A percentile compares a stretch with the other conserved stretches of the same genome.
Evolutionary conservation across 352 stramenopile genomes (phyloP).

Genomic region (Blastocystis sp.): DNA sequence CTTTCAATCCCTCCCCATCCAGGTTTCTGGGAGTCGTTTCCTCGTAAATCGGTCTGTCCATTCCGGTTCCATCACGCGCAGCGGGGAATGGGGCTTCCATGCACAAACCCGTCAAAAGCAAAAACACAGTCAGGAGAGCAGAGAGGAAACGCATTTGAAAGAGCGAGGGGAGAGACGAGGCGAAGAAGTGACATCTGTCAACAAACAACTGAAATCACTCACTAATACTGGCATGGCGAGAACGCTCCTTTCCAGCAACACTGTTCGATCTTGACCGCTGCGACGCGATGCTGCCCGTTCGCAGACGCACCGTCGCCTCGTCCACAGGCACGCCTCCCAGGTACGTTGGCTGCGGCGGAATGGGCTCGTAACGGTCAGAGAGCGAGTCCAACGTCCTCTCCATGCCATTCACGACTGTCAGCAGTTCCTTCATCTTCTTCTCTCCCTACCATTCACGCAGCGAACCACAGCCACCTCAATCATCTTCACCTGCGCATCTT

Average conservation of each 20-base stretch:
- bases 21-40: too few relatives aligned
- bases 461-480: background rate
- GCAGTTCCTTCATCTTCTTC: slow-evolving; percentile 61
- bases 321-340: slow-evolving; percentile 33
- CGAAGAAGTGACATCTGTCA: background rate
- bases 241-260: slow-evolving; percentile 51
- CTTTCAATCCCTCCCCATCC: background rate
- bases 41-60: too few relatives aligned
- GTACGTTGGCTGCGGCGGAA: background rate
- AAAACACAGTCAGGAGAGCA: too few relatives aligned
- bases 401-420: slow-evolving; percentile 54
- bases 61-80: too few relatives aligned
- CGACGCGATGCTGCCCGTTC: slow-evolving; percentile 66
- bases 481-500: slow-evolving; percentile 34
- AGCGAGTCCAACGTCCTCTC: background rate
- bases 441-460: slow-evolving; percentile 24
- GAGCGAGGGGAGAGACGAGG: background rate
- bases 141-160: too few relatives aligned
- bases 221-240: slow-evolving; percentile 60
- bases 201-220: slow-evolving; percentile 20
- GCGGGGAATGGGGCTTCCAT: too few relatives aligned
- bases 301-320: slow-evolving; percentile 33
- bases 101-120: too few relatives aligned
- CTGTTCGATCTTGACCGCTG: slow-evolving; percentile 55
- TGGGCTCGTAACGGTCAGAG: slow-evolving; percentile 19